Evolutionary conservation across 139 green algal species (phyloP), one percentile per base, ranked within the genome.

Genomic region (Picochlorum sp.): DNA sequence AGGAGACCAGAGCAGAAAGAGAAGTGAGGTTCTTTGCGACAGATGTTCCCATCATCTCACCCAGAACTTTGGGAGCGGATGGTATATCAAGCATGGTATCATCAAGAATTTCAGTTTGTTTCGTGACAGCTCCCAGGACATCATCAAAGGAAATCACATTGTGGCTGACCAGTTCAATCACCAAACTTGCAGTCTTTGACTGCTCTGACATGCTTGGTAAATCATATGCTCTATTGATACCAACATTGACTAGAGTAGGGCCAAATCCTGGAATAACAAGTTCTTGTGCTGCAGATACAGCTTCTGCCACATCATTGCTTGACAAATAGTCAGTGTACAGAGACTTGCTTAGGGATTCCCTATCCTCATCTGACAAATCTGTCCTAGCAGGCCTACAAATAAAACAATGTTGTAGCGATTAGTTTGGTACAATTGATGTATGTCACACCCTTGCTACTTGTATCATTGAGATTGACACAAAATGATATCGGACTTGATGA

Each of bases 211-310:
- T 67, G 44, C 86, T 81, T 7, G 82, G 67, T 18, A 63, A 70
- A 65, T 92, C 85, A 63, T 92, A 85, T 38, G 88, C 54, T 57
- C 75, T 60, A 18, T 81, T 49, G 10, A 90, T 61, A 41, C 81
- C 81, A 8, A 74, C 58, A 34, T 77, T 20, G 24, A 90, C 65
- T 10, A 88, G 66, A 37, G 71, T 59, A 4, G 60, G 63, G 49
- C 55, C 66, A 63, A 77, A 74, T 4, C 63, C 76, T 18, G 62
- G 57, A 54, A 51, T 58, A 15, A 66, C 63, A 13, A 85, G 52
- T 63, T 84, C 80, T 49, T 77, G 65, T 9, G 67, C 74, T 31
- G 71, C 62, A 15, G 65, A 47, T 31, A 75, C 47, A 28, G 74
- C 77, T 50, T 85, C 80, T 10, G 68, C 67, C 2, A 79, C 20